Evolutionary conservation across 2,329 filamentous ascomycete genomes (phyloP).

Genomic region (Penicillium sp.): DNA sequence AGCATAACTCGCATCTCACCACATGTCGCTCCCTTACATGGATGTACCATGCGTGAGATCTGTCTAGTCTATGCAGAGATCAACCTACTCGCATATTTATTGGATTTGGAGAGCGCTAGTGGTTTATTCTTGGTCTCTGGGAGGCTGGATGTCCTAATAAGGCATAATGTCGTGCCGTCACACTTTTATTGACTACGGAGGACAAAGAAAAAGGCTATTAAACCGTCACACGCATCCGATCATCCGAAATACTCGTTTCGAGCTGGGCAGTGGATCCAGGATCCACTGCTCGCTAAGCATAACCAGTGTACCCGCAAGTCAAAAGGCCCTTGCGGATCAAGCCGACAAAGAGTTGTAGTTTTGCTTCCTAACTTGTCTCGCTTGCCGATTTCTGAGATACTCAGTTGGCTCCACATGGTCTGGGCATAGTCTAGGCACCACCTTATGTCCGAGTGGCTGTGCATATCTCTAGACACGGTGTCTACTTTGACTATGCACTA

Average conservation of each 20-base stretch:
- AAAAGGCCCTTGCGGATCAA: slow-evolving; percentile 20
- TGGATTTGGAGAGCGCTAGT: slow-evolving; percentile 6
- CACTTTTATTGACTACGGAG: not conserved
- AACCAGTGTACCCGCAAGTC: slow-evolving; percentile 9
- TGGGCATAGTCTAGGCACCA: not conserved
- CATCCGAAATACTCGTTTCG: slow-evolving; percentile 17
- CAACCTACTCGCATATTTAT: slow-evolving; percentile 10
- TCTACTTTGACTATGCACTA: not conserved
- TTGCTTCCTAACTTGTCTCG: not conserved
- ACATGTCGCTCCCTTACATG: slow-evolving; percentile 17
- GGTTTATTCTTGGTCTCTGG: not conserved
- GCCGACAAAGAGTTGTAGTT: slow-evolving; percentile 13
- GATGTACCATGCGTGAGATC: slow-evolving; percentile 16
- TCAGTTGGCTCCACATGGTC: slow-evolving; percentile 4
- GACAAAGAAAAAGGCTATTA: too few relatives aligned
- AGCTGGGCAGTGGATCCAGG: slow-evolving; percentile 10
- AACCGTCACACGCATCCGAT: slow-evolving; percentile 13
- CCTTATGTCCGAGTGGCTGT: slow-evolving; percentile 4
- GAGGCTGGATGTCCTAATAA: not conserved
- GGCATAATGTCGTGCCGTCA: not conserved
- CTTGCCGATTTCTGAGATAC: not conserved
- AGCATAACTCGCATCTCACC: slow-evolving; percentile 9
- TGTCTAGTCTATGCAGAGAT: slow-evolving; percentile 10
- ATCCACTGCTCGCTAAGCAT: slow-evolving; percentile 25
- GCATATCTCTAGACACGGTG: not conserved